phyloP scores from a whole-genome alignment of 2,329 filamentous ascomycete genomes.

The Colletotrichum incanum region DNA sequence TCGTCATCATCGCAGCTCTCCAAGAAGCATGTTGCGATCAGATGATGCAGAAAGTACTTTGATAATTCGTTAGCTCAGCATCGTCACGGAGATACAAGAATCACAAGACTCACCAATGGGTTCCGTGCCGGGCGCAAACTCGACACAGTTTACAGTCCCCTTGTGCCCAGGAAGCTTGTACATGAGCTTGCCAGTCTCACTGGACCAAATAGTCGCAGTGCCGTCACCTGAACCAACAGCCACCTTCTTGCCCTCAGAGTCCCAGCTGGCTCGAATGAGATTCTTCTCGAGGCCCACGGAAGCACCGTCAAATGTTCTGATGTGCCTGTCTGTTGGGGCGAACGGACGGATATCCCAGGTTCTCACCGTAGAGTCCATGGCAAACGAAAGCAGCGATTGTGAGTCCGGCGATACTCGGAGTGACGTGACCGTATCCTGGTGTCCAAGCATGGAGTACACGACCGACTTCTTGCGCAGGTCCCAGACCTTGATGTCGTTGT shows the following conservation, averaged over 20 bases:
- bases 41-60: constrained; percentile 91
- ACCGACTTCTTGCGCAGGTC: constrained; percentile 93
- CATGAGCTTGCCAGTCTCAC: constrained; percentile 87
- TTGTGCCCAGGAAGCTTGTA: constrained; percentile 97
- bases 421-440: constrained; percentile 93
- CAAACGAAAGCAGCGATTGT: constrained; percentile 90
- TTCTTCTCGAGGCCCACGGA: constrained; percentile 92
- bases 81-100: background rate
- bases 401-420: constrained; percentile 93
- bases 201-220: constrained; percentile 93
- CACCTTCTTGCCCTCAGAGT: constrained; percentile 86
- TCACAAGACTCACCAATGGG: constrained; percentile 82
- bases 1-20: constrained; percentile 73
- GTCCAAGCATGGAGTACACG: constrained; percentile 89
- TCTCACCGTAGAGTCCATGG: constrained; percentile 92
- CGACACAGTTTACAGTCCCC: constrained; percentile 94
- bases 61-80: constrained; percentile 51
- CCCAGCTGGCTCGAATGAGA: constrained; percentile 91
- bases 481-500: constrained; percentile 98
- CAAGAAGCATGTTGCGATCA: constrained; percentile 88
- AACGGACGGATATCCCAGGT: constrained; percentile 98
- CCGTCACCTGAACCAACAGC: constrained; percentile 92
- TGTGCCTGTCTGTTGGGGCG: constrained; percentile 86
- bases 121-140: constrained; percentile 88
- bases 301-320: constrained; percentile 94